Percentiles rank a stretch among this genome's conserved stretches.
Conservation (phyloP, 1,284 basidiomycete species). For the Coniophora puteana region DNA sequence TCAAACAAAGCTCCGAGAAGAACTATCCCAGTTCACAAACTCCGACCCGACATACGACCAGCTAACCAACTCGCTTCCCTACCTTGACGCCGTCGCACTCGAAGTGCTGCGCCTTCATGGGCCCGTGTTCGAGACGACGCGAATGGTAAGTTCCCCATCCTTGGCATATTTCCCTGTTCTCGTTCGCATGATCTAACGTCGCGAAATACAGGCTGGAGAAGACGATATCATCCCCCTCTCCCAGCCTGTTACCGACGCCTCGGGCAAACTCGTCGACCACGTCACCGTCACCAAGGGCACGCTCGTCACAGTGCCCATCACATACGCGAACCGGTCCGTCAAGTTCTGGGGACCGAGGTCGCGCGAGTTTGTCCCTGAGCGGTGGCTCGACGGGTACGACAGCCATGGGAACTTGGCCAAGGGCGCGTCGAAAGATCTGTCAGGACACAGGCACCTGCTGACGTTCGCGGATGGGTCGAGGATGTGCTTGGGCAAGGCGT, state of each 20-base stretch:
- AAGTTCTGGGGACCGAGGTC: slow-evolving; percentile 42
- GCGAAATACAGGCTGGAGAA: slow-evolving; percentile 39
- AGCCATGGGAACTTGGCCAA: slow-evolving; percentile 11
- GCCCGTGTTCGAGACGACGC: slow-evolving; percentile 7
- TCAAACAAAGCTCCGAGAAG: slow-evolving; percentile 38
- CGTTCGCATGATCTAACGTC: too few species aligned
- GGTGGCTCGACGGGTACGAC: slow-evolving; percentile 10
- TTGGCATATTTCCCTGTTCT: slow-evolving; percentile 15
- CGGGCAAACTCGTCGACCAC: slow-evolving; percentile 30
- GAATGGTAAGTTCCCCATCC: slow-evolving; percentile 27
- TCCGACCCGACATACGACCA: slow-evolving; percentile 12
- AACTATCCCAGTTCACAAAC: slow-evolving; percentile 28
- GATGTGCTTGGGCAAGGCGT: slow-evolving; percentile 40
- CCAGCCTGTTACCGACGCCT: slow-evolving; percentile 30
- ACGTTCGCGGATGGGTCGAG: slow-evolving; percentile 49
- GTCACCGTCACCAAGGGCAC: slow-evolving; percentile 43
- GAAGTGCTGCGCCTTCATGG: slow-evolving; percentile 7
- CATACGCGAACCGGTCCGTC: slow-evolving; percentile 43
- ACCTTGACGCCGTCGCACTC: slow-evolving; percentile 12
- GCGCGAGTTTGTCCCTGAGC: slow-evolving; percentile 21
- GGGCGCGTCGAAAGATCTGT: slow-evolving; percentile 34
- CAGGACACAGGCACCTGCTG: slow-evolving; percentile 39
- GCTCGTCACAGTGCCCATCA: slow-evolving; percentile 37
- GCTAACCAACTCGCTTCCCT: slow-evolving; percentile 11
- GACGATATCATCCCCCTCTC: slow-evolving; percentile 52